Conservation (phyloP, 2,329 filamentous ascomycete species). For the Teratosphaeria zuluensis region DNA sequence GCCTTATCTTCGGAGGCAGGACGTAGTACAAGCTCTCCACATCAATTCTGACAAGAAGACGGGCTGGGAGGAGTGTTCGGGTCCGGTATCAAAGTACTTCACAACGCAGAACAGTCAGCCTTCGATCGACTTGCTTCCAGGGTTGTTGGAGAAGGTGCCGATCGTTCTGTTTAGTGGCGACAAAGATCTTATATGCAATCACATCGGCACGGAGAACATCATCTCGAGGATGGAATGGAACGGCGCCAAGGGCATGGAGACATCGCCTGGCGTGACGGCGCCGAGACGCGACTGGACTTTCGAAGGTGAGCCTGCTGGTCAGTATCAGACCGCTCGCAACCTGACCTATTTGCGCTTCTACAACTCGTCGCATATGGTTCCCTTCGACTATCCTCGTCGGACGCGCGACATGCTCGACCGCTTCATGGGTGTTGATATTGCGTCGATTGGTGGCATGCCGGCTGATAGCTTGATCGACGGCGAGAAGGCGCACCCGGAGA, state of each 20-base stretch:
- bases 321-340: constrained; percentile 92
- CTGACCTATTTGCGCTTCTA: constrained; percentile 92
- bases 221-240: constrained; percentile 90
- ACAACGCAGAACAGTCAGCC: constrained; percentile 60
- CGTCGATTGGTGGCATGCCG: constrained; percentile 70
- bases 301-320: constrained; percentile 75
- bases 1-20: constrained; percentile 73
- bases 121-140: constrained; percentile 64
- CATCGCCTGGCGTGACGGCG: constrained; percentile 76
- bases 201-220: constrained; percentile 82
- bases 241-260: constrained; percentile 81
- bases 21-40: constrained; percentile 72
- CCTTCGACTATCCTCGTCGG: constrained; percentile 80
- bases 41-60: constrained; percentile 71
- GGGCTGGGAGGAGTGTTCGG: constrained; percentile 86
- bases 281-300: constrained; percentile 93
- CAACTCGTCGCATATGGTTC: constrained; percentile 97
- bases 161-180: constrained; percentile 87
- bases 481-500: constrained; percentile 62
- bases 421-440: constrained; percentile 89
- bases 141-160: constrained; percentile 64
- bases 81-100: constrained; percentile 66
- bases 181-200: constrained; percentile 93
- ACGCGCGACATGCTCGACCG: constrained; percentile 94
- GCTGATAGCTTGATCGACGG: constrained; percentile 75